A percentile compares a stretch with the other conserved stretches of the same genome.
phyloP scores from a whole-genome alignment of 78 protist species.

The Mastigamoeba balamuthi region DNA sequence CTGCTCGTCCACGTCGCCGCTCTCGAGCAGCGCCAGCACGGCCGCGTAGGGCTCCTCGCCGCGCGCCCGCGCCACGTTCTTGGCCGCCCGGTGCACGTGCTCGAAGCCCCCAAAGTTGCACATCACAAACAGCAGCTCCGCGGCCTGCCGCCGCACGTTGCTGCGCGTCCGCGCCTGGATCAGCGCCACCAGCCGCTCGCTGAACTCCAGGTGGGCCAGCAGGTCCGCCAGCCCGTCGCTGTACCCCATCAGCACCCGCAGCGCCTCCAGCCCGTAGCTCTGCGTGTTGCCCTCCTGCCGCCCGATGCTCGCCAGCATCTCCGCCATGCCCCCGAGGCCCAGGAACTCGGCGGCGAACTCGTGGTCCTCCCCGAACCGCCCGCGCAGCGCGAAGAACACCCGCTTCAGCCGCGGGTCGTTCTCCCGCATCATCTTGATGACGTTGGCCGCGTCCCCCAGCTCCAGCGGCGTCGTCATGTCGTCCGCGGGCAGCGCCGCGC shows the following conservation, averaged over 20 bases:
- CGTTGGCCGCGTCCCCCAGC: no score
- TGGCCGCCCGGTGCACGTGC: constrained; percentile 39
- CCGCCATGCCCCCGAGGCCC: constrained; percentile 30
- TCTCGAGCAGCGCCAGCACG: not conserved
- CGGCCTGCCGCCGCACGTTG: constrained; percentile 28
- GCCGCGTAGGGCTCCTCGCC: constrained; percentile 1
- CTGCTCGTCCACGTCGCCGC: constrained; percentile 46
- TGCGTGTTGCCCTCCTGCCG: constrained; percentile 41
- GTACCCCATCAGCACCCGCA: constrained; percentile 43
- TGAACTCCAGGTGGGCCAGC: constrained; percentile 16
- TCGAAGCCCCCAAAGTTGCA: constrained; percentile 43
- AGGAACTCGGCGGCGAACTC: constrained; percentile 41
- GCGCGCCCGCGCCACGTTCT: constrained; percentile 5
- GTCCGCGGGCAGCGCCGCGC: no score
- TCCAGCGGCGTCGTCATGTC: no score
- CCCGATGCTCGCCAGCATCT: constrained; percentile 7
- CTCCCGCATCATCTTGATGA: no score
- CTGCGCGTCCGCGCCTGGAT: not conserved
- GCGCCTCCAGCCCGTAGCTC: constrained; percentile 23
- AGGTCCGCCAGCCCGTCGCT: constrained; percentile 31
- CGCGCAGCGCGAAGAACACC: no score
- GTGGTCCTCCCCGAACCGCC: no score
- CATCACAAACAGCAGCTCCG: constrained; percentile 32
- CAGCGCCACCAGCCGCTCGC: constrained; percentile 10
- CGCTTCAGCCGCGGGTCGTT: no score